A percentile compares a stretch with the other conserved stretches of the same genome.
phyloP scores from a whole-genome alignment of 2,329 filamentous ascomycete genomes.

The Monilinia laxa region DNA sequence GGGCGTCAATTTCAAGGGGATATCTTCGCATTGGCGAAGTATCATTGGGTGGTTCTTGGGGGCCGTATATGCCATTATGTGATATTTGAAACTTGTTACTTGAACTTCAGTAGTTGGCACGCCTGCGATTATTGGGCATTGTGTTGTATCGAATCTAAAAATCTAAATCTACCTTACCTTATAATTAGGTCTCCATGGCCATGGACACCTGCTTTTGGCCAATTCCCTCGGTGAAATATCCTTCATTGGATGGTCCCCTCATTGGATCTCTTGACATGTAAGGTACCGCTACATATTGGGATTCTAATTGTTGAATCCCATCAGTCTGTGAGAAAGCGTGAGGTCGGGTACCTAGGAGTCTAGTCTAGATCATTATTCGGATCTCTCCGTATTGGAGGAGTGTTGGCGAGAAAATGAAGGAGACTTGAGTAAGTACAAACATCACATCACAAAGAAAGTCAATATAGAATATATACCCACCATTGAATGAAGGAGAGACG shows the following conservation, averaged over 20 bases:
- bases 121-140: neutral
- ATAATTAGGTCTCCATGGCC: neutral
- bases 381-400: neutral
- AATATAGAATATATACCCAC: too few relatives aligned
- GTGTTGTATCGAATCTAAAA: too few relatives aligned
- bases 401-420: neutral
- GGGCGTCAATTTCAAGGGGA: constrained; percentile 11
- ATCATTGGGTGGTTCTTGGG: constrained; percentile 8
- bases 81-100: neutral
- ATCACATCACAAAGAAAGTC: too few relatives aligned
- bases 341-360: too few relatives aligned
- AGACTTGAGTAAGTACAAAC: too few relatives aligned
- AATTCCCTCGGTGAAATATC: neutral
- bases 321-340: neutral
- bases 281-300: constrained; percentile 13
- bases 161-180: constrained; percentile 2
- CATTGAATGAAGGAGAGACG: too few relatives aligned
- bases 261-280: neutral
- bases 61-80: neutral
- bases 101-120: neutral
- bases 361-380: neutral
- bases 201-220: too few relatives aligned
- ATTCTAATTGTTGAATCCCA: neutral
- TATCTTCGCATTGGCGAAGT: neutral
- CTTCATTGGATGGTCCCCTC: constrained; percentile 15